Evolutionary conservation across 495 filamentous ascomycete genomes (phyloP), one percentile per base, ranked within the genome.

Genomic region (Xanthoparmelia taractica): DNA sequence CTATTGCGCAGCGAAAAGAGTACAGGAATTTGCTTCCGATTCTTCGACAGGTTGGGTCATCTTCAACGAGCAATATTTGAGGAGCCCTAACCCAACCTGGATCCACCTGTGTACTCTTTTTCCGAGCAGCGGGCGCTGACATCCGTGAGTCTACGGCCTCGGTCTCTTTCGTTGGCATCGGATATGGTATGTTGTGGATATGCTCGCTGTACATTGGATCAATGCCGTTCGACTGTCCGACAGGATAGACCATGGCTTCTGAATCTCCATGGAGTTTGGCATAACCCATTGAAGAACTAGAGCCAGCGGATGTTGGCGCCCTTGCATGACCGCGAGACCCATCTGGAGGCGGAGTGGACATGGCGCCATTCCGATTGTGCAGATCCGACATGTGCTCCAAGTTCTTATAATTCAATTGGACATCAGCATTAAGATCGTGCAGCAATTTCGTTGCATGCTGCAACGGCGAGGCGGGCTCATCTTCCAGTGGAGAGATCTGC

Each of bases 11-110:
- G 60, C 87, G 84, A 71, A 96, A 92, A 18, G 87, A 87, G 61
- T 90, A 88, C 43, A 98, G 77, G 73, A 97, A 97, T 74, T 97
- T 97, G 56, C 90, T 86, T 41, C 95, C 94, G 66, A 98, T 97
- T 59, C 93, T 83, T 40, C 92, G 85, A 73, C 94, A 97, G 3
- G 92, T 97, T 58, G 85, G 87, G 73, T 98, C 94, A 72, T 98
- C 94, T 72, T 98, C 94, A 40, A 98, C 94, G 50, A 98, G 81
- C 62, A 98, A 78, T 63, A 98, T 91, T 59, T 87, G 84, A 0
- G 94, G 94, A 66, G 87, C 86, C 66, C 87, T 85, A 25, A 85
- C 76, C 92, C 92, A 97, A 8, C 84, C 86, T 25, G 87, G 86
- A 63, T 90, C 88, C n/a, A 86, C 77, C 63, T 84, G 76, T 0